phyloP scores from a whole-genome alignment of 306 rosid species.

The Parietaria judaica region DNA sequence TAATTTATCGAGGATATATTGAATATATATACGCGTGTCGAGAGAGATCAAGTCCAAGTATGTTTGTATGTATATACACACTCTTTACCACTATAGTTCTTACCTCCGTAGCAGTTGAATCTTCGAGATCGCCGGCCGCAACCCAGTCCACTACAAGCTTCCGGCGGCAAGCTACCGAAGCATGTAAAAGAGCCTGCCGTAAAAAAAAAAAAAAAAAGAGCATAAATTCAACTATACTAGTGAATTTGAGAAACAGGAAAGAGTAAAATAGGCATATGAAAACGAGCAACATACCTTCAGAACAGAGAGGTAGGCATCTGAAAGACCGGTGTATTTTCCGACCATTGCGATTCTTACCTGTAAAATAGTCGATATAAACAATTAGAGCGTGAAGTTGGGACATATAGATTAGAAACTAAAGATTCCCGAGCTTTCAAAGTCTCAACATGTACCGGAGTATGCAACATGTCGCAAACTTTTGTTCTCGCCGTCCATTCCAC shows the following conservation, averaged over 20 bases:
- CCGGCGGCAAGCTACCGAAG: constrained; percentile 53
- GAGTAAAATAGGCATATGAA: constrained; percentile 1
- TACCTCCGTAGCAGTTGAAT: constrained; percentile 44
- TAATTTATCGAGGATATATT: no score
- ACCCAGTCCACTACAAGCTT: constrained; percentile 78
- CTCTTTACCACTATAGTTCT: constrained; percentile 6
- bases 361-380: background rate
- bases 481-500: constrained; percentile 68
- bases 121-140: constrained; percentile 78
- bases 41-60: no score
- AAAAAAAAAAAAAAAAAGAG: constrained; percentile 20
- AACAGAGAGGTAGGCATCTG: constrained; percentile 85
- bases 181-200: constrained; percentile 75
- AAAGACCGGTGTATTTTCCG: constrained; percentile 82
- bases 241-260: background rate
- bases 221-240: background rate
- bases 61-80: background rate
- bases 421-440: background rate
- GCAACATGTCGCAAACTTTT: constrained; percentile 41
- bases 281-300: constrained; percentile 41
- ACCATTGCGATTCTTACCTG: constrained; percentile 94
- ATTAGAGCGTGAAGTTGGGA: constrained; percentile 1
- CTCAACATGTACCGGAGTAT: constrained; percentile 42
- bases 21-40: no score
- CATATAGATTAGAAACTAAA: constrained; percentile 2